These are phyloP conservation scores for Aspergillus niger DNA, from an alignment of 2,329 filamentous ascomycete species.

Conservation along the genomic window DNA sequence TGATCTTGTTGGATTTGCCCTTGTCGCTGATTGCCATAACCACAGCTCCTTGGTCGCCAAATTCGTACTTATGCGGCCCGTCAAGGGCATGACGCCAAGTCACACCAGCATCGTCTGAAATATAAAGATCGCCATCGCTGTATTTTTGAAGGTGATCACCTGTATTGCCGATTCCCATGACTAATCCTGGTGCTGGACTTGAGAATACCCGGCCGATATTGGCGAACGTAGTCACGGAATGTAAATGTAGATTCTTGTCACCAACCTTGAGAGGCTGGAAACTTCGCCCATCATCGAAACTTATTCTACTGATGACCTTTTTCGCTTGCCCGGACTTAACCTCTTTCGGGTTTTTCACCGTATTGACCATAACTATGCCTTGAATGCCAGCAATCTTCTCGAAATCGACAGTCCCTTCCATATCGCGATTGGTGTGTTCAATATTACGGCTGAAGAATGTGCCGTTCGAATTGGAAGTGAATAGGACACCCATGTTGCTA, in stretches of 20 bases:
- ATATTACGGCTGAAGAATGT: conserved; percentile 93
- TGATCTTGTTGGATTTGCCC: conserved; percentile 59
- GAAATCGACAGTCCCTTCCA: conserved; percentile 79
- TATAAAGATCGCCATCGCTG: conserved; percentile 74
- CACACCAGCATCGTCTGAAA: conserved; percentile 87
- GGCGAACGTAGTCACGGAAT: conserved; percentile 82
- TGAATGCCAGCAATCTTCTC: conserved; percentile 91
- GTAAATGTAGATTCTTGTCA: conserved; percentile 74
- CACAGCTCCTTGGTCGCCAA: conserved; percentile 89
- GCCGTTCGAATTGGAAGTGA: conserved; percentile 96
- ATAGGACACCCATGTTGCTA: conserved; percentile 79
- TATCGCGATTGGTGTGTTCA: conserved; percentile 86
- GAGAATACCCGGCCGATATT: conserved; percentile 89
- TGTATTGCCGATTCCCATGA: conserved; percentile 92
- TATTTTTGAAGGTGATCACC: conserved; percentile 73
- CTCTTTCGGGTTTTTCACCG: conserved; percentile 81
- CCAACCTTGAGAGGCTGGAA: conserved; percentile 73
- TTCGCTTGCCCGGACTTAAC: conserved; percentile 64
- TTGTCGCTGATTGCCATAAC: conserved; percentile 78
- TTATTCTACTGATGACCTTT: conserved; percentile 73
- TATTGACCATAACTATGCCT: conserved; percentile 87
- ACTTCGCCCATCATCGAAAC: conserved; percentile 90
- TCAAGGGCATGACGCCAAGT: conserved; percentile 75
- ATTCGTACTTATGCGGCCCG: conserved; percentile 91
- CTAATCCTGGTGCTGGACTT: conserved; percentile 85